Percentiles rank a stretch among this genome's conserved stretches.
phyloP scores from a whole-genome alignment of 108 stramenopile genomes.

The Mayamaea pseudoterrestris region DNA sequence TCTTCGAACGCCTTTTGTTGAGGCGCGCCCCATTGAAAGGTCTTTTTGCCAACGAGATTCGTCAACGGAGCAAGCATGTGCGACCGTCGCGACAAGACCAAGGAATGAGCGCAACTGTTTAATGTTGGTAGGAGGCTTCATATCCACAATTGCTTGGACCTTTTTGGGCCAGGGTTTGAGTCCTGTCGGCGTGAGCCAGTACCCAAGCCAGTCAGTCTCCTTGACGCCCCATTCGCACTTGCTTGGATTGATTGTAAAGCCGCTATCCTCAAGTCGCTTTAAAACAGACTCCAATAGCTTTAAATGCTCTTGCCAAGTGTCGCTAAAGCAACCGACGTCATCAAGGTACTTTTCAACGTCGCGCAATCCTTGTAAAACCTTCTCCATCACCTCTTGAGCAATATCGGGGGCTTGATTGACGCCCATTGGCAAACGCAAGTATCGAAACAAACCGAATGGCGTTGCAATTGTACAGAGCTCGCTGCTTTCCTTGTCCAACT shows the following conservation, averaged over 20 bases:
- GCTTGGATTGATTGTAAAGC: conserved; percentile 12
- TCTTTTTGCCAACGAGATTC: conserved; percentile 9
- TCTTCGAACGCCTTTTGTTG: conserved; percentile 31
- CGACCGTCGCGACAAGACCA: conserved; percentile 15
- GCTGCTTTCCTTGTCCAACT: conserved; percentile 4
- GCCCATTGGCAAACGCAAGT: conserved; percentile 28
- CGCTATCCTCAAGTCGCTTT: conserved; percentile 6
- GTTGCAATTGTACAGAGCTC: conserved; percentile 19
- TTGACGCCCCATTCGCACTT: conserved; percentile 6
- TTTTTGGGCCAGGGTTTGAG: conserved; percentile 18
- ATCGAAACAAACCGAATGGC: conserved; percentile 33
- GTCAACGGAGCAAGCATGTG: conserved; percentile 35
- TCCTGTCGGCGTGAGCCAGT: conserved; percentile 4
- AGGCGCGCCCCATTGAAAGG: conserved; percentile 18
- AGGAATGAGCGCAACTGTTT: conserved; percentile 20
- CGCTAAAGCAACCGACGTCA: conserved; percentile 23
- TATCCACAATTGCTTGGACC: conserved; percentile 22
- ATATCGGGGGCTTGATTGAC: conserved; percentile 16
- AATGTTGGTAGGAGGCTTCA: conserved; percentile 10
- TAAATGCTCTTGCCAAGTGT: conserved; percentile 16
- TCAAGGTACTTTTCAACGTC: conserved; percentile 21
- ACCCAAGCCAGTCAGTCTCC: conserved; percentile 13
- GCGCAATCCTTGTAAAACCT: conserved; percentile 13
- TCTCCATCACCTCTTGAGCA: conserved; percentile 24
- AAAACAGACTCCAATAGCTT: conserved; percentile 10